Percentiles rank a stretch among this genome's conserved stretches.
Evolutionary conservation across 495 filamentous ascomycete genomes (phyloP).

Genomic region (Lasiosphaeria miniovina): DNA sequence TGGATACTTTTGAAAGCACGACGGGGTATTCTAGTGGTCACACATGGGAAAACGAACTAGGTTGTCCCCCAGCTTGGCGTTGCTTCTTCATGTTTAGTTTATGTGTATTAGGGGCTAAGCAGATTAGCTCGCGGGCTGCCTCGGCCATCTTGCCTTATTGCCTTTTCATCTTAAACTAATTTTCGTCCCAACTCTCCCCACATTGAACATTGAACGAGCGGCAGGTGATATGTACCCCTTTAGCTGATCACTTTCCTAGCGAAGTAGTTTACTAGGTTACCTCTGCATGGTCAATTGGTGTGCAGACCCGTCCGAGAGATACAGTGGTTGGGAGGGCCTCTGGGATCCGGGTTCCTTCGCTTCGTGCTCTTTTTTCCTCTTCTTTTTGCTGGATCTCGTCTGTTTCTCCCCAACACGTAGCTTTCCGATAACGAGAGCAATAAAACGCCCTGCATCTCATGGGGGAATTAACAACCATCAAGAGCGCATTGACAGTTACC

Average conservation of each 20-base stretch:
- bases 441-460: background rate
- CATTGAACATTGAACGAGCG: background rate
- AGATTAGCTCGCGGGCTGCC: background rate
- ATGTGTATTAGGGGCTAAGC: background rate
- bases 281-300: no score
- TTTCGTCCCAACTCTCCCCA: background rate
- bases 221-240: background rate
- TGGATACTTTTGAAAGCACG: background rate
- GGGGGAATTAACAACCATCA: background rate
- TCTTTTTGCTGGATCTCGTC: background rate
- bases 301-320: no score
- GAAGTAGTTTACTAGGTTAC: no score
- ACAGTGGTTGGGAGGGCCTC: background rate
- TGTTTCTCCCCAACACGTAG: background rate
- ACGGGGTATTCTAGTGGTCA: background rate
- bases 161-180: no score
- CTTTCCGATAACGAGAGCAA: no score
- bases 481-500: no score
- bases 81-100: background rate
- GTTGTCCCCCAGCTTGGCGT: background rate
- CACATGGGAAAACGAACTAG: background rate
- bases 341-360: background rate
- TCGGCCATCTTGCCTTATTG: background rate
- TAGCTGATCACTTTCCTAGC: no score
- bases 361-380: background rate